Base-by-base conservation (phyloP, 306 rosid species). In the Morella rubra region DNA sequence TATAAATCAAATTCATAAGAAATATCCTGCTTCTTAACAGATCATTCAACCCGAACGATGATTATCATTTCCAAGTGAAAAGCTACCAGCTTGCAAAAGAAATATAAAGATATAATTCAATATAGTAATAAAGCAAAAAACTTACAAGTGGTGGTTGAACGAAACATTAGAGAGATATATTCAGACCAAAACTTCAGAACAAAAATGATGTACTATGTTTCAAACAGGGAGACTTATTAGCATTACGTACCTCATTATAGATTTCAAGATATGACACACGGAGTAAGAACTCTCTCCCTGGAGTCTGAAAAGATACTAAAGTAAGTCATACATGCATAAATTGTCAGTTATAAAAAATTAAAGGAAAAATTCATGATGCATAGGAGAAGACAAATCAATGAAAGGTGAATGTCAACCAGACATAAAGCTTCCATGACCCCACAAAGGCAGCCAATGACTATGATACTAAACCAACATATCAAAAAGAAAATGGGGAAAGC, bases 261-360 rank as follows among this genome's bases (percentile, higher is more conserved):
- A 96, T 96, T 87, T 96, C 99, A 75, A 96, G 89, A 82, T 93
- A 96, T 52, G 99, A 96, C 53, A 96, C 98, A 13, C 99, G 94
- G 42, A 96, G 96, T 84, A 96, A 82, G 91, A 96, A 96, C 82
- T 96, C 99, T 73, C 98, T 88, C 82, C 98, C 99, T 54, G 99
- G 99, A 74, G 99, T 93, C 99, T 96, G 91, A 86, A 87, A 79
- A 8, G 46, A 76, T 79, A 73, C 62, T 59, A 47, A 47, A 79
- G 58, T 85, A 58, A 81, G 82, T 66, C 49, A 69, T 71, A 19
- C 70, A 41, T 65, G 49, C 49, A 41, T 19, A 44, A 59, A 66
- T 37, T 44, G 49, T 66, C 16, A 42, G 16, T 42, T 42, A 42
- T 24, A 66, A 41, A 42, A 9, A n/a, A 15, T 18, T 66, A 41